A percentile compares a stretch with the other conserved stretches of the same genome.
phyloP scores from a whole-genome alignment of 176 grass and related monocot species.

The Raddia distichophylla region DNA sequence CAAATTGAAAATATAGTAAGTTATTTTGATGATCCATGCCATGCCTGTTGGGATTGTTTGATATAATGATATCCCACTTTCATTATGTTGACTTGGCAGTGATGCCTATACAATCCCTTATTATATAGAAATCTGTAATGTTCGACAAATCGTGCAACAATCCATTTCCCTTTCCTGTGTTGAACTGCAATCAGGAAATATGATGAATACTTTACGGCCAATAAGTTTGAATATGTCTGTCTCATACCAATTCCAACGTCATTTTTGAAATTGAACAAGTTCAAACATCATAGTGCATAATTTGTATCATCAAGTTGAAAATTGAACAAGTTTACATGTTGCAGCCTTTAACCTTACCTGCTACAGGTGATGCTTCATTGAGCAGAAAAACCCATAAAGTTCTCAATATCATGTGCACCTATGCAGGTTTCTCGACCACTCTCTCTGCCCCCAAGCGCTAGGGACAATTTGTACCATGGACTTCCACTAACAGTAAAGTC shows the following conservation, averaged over 20 bases:
- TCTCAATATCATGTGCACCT: conserved; percentile 26
- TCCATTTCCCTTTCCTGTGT: not conserved
- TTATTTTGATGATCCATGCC: conserved; percentile 25
- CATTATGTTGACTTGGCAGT: not conserved
- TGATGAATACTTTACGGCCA: conserved; percentile 18
- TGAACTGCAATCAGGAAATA: not conserved
- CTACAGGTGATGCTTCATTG: not conserved
- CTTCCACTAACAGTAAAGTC: conserved; percentile 79
- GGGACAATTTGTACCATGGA: conserved; percentile 91
- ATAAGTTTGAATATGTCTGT: not conserved
- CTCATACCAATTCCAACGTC: not conserved
- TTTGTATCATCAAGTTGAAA: not conserved
- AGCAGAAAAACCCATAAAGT: not conserved
- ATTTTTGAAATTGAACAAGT: not conserved
- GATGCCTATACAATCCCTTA: not conserved
- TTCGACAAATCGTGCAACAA: conserved; percentile 18
- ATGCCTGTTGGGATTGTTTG: not conserved
- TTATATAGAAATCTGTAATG: not conserved
- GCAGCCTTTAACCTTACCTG: not conserved
- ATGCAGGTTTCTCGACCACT: conserved; percentile 85
- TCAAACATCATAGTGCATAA: not conserved
- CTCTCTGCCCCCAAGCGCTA: conserved; percentile 82
- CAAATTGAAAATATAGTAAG: conserved; percentile 99
- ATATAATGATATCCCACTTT: not conserved
- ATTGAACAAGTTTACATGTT: not conserved